phyloP scores from a whole-genome alignment of 2,329 filamentous ascomycete genomes.

The Pestalotiopsis sp. region DNA sequence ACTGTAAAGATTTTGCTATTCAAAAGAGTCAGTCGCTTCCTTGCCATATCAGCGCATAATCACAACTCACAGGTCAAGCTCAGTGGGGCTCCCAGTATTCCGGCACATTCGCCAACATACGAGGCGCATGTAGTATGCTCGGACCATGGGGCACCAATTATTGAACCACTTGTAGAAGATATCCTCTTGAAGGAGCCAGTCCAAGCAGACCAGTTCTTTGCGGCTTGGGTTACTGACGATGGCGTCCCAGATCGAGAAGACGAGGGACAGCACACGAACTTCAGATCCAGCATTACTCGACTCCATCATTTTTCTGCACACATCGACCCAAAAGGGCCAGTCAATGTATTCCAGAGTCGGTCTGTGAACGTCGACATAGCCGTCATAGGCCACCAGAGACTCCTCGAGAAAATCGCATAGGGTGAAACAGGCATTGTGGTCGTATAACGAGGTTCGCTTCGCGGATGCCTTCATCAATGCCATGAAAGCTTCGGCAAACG shows the following conservation, averaged over 20 bases:
- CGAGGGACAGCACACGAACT: slow-evolving; percentile 77
- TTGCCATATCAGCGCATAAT: not conserved
- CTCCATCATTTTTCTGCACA: slow-evolving; percentile 74
- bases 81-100: slow-evolving; percentile 65
- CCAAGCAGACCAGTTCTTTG: slow-evolving; percentile 69
- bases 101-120: slow-evolving; percentile 87
- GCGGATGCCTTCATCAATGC: slow-evolving; percentile 72
- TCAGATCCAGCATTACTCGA: slow-evolving; percentile 90
- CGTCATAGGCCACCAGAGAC: slow-evolving; percentile 63
- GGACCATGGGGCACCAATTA: slow-evolving; percentile 95
- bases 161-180: slow-evolving; percentile 83
- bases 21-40: slow-evolving; percentile 22
- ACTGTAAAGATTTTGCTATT: slow-evolving; percentile 67
- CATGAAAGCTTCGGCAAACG: slow-evolving; percentile 77
- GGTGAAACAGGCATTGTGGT: slow-evolving; percentile 82
- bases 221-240: slow-evolving; percentile 64
- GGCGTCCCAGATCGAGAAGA: slow-evolving; percentile 79
- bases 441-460: slow-evolving; percentile 74
- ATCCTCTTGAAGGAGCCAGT: slow-evolving; percentile 73
- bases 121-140: slow-evolving; percentile 88
- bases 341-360: slow-evolving; percentile 54
- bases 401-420: slow-evolving; percentile 92
- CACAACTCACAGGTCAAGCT: slow-evolving; percentile 65
- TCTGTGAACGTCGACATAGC: slow-evolving; percentile 42
- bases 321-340: slow-evolving; percentile 84